Evolutionary conservation across 2,329 filamentous ascomycete genomes (phyloP).

Genomic region (Biscogniauxia mediterranea): DNA sequence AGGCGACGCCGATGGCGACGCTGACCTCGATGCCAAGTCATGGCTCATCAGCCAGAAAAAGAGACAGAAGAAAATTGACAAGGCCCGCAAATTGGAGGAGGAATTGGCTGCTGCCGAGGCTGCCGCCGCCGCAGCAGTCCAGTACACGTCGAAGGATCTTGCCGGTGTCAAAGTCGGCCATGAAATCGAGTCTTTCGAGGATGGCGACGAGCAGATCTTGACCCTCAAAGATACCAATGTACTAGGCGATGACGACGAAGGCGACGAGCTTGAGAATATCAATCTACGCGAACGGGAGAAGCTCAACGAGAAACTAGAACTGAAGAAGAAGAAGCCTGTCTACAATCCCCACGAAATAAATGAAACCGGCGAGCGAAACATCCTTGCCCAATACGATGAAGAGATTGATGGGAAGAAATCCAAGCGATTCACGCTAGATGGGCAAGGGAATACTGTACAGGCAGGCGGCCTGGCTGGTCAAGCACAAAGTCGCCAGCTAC

Average conservation of each 20-base stretch:
- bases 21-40: constrained; percentile 71
- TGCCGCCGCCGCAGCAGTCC: constrained; percentile 56
- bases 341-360: constrained; percentile 83
- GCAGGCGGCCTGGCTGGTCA: constrained; percentile 54
- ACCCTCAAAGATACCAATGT: constrained; percentile 94
- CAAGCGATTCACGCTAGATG: constrained; percentile 85
- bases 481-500: constrained; percentile 60
- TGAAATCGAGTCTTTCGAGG: constrained; percentile 76
- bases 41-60: constrained; percentile 93
- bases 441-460: constrained; percentile 67
- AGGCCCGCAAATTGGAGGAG: constrained; percentile 68
- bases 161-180: constrained; percentile 91
- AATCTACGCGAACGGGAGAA: constrained; percentile 70
- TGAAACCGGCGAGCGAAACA: constrained; percentile 60
- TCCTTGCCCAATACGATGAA: constrained; percentile 92
- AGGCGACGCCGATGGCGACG: constrained; percentile 68
- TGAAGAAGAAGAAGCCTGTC: constrained; percentile 85
- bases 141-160: constrained; percentile 84
- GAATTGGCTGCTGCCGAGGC: constrained; percentile 77
- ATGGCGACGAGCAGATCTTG: constrained; percentile 81
- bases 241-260: constrained; percentile 73
- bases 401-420: constrained; percentile 88
- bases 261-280: constrained; percentile 83
- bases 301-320: constrained; percentile 71
- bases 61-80: constrained; percentile 85